A percentile compares a stretch with the other conserved stretches of the same genome.
Conservation (phyloP, 202 grass and related monocot species). For the Setaria viridis region DNA sequence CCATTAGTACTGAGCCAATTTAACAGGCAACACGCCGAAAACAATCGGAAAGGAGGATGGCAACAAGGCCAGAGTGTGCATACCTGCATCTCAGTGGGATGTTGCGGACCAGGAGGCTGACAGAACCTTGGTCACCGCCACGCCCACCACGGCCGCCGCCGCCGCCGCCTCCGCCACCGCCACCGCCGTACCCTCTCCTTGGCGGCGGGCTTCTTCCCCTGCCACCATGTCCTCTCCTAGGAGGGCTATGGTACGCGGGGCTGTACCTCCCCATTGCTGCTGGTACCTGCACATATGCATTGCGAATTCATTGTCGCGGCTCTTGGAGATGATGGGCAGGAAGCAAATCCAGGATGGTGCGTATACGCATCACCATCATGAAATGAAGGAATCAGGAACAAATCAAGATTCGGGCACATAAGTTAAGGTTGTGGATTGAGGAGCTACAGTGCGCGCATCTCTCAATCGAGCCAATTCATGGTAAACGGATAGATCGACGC, state of each 20-base stretch:
- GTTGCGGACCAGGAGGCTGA: slow-evolving; percentile 89
- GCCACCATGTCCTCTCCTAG: slow-evolving; percentile 48
- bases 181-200: slow-evolving; percentile 48
- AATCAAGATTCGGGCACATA: neutral
- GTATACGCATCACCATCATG: neutral
- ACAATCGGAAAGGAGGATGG: neutral
- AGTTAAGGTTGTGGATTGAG: neutral
- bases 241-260: slow-evolving; percentile 56
- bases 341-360: neutral
- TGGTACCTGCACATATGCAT: slow-evolving; percentile 10
- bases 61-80: neutral
- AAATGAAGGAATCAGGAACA: neutral
- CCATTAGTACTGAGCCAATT: neutral
- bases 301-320: neutral
- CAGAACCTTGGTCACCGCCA: slow-evolving; percentile 49
- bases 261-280: slow-evolving; percentile 67
- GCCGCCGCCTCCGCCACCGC: slow-evolving; percentile 32
- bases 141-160: slow-evolving; percentile 53
- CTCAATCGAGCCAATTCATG: neutral
- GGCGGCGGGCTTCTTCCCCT: slow-evolving; percentile 52
- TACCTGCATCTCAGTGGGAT: slow-evolving; percentile 75
- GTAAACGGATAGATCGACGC: neutral
- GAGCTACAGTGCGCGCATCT: neutral
- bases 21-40: neutral
- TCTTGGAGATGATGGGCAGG: neutral